Percentiles rank a stretch among this genome's conserved stretches.
These are phyloP conservation scores for Arthrinium phaeospermum DNA, from an alignment of 2,329 filamentous ascomycete genomes.

Conservation along the genomic window DNA sequence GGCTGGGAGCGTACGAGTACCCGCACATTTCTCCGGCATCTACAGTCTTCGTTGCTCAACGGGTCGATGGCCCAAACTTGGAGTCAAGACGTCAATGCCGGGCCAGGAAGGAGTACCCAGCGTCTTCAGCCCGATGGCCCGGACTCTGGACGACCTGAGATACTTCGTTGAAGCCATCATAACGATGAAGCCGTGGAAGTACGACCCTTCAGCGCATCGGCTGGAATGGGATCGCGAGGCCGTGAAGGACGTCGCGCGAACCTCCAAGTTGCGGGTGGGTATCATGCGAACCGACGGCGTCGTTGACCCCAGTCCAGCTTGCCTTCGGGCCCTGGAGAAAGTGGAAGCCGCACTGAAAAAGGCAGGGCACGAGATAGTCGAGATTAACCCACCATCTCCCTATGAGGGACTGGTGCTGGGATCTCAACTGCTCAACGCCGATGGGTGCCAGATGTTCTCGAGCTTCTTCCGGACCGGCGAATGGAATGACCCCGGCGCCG, in stretches of 20 bases:
- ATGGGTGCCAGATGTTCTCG: conserved; percentile 81
- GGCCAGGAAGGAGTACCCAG: conserved; percentile 90
- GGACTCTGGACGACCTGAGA: conserved; percentile 79
- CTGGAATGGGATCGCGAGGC: conserved; percentile 75
- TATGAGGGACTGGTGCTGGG: conserved; percentile 79
- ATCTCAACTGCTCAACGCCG: conserved; percentile 80
- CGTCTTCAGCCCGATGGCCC: conserved; percentile 91
- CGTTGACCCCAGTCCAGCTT: conserved; percentile 85
- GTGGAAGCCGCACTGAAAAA: conserved; percentile 71
- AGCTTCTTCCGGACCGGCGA: conserved; percentile 79
- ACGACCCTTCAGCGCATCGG: conserved; percentile 85
- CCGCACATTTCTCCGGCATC: conserved; percentile 88
- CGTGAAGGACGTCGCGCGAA: conserved; percentile 63
- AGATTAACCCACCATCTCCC: conserved; percentile 68
- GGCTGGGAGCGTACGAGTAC: conserved; percentile 84
- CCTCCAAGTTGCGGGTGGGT: conserved; percentile 72
- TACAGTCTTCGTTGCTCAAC: conserved; percentile 88
- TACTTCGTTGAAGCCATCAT: conserved; percentile 85
- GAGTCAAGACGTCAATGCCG: conserved; percentile 85
- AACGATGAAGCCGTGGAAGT: conserved; percentile 84
- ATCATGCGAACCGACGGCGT: conserved; percentile 81
- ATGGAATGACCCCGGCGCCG: conserved; percentile 78
- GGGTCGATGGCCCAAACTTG: conserved; percentile 87
- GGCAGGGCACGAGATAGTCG: conserved; percentile 77
- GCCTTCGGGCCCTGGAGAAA: conserved; percentile 74